phyloP scores from a whole-genome alignment of 176 grass and related monocot species.

The Oryza officinalis region DNA sequence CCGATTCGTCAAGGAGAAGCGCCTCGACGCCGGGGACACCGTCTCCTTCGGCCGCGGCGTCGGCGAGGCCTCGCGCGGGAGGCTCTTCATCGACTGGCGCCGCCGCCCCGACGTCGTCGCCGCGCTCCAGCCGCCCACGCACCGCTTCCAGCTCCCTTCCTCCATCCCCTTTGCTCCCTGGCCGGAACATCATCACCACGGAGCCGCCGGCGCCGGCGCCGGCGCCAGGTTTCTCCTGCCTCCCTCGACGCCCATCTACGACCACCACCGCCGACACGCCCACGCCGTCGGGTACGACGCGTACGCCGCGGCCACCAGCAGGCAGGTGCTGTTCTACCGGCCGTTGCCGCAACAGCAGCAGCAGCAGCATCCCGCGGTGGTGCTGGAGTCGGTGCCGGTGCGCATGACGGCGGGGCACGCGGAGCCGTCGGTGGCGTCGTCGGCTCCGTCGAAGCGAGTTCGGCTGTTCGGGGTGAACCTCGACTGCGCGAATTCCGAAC shows the following conservation, averaged over 20 bases:
- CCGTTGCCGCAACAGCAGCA: constrained; percentile 7
- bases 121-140: constrained; percentile 1
- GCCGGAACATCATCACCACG: background rate
- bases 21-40: constrained; percentile 89
- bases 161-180: constrained; percentile 47
- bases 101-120: constrained; percentile 54
- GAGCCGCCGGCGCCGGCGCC: background rate
- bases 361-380: constrained; percentile 40
- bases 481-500: constrained; percentile 55
- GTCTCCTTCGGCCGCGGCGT: constrained; percentile 94
- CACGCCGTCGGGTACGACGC: constrained; percentile 23
- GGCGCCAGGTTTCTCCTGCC: constrained; percentile 47
- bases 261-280: constrained; percentile 34
- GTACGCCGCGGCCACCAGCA: constrained; percentile 1
- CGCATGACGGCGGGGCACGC: background rate
- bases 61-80: constrained; percentile 55
- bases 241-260: constrained; percentile 46
- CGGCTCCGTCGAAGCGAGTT: constrained; percentile 65
- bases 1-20: constrained; percentile 99
- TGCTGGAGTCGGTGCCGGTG: constrained; percentile 78
- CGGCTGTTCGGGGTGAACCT: constrained; percentile 95
- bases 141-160: constrained; percentile 35
- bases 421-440: constrained; percentile 29
- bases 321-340: constrained; percentile 57
- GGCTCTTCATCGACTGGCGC: constrained; percentile 95